These are phyloP conservation scores for Pichia membranifaciens DNA, from an alignment of 805 yeast species.

Conservation along the genomic window DNA sequence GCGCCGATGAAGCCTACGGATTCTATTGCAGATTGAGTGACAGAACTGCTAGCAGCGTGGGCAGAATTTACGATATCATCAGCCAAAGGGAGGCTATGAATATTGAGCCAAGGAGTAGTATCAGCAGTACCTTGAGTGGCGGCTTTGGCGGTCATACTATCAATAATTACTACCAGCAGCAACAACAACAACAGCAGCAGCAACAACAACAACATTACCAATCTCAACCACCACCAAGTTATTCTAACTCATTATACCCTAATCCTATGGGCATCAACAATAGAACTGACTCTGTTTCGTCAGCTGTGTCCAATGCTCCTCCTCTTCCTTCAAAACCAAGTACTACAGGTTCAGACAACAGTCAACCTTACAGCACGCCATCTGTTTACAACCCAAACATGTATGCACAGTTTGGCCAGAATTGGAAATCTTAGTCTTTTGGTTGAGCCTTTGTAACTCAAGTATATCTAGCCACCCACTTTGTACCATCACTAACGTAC, in stretches of 20 bases:
- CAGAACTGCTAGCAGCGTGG: conserved; percentile 33
- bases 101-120: conserved; percentile 10
- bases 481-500: too few relatives aligned
- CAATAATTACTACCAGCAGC: conserved; percentile 2
- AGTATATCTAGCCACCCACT: too few relatives aligned
- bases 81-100: conserved; percentile 23
- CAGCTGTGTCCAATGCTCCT: conserved; percentile 16
- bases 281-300: neutral
- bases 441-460: too few relatives aligned
- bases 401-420: conserved; percentile 33
- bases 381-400: conserved; percentile 45
- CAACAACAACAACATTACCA: neutral
- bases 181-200: neutral
- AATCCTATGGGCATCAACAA: neutral
- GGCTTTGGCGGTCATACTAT: conserved; percentile 11
- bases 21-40: conserved; percentile 44
- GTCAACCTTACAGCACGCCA: conserved; percentile 43
- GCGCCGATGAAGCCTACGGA: conserved; percentile 52
- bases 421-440: conserved; percentile 11
- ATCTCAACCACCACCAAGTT: conserved; percentile 6
- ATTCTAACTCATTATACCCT: neutral
- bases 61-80: conserved; percentile 25
- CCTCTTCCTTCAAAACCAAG: conserved; percentile 27
- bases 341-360: conserved; percentile 17
- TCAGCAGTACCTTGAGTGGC: conserved; percentile 10